Conservation (phyloP, 305 asterid species). For the Fraxinus velutina region DNA sequence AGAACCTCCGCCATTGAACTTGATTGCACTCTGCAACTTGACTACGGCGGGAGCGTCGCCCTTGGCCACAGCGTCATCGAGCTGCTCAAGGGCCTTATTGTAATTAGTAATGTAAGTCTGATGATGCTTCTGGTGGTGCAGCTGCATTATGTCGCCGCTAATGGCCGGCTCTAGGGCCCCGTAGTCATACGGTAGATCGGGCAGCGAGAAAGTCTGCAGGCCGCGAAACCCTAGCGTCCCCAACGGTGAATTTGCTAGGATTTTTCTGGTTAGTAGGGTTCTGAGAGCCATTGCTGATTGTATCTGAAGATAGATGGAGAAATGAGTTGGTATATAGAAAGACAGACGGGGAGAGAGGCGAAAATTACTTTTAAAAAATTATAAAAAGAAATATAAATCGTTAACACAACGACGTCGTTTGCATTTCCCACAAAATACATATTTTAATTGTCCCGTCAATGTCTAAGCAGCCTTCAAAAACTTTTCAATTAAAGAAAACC, state of each 20-base stretch:
- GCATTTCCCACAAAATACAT: not conserved
- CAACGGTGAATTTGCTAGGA: slow-evolving; percentile 27
- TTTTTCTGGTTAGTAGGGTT: slow-evolving; percentile 46
- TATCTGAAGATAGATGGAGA: slow-evolving; percentile 7
- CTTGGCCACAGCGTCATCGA: slow-evolving; percentile 56
- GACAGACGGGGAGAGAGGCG: not conserved
- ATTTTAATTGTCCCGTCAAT: not conserved
- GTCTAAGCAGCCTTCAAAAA: not conserved
- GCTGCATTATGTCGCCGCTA: slow-evolving; percentile 80
- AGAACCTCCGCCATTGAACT: slow-evolving; percentile 90
- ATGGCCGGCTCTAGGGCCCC: slow-evolving; percentile 81
- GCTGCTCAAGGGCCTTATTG: slow-evolving; percentile 81
- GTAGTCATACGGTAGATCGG: slow-evolving; percentile 79
- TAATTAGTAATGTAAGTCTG: slow-evolving; percentile 80
- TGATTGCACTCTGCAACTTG: slow-evolving; percentile 80
- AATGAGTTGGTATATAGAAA: not conserved
- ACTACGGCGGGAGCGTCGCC: slow-evolving; percentile 61
- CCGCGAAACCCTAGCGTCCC: slow-evolving; percentile 52
- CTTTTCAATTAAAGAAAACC: not conserved
- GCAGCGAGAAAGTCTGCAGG: slow-evolving; percentile 62
- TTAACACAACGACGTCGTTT: not conserved
- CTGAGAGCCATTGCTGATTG: slow-evolving; percentile 55
- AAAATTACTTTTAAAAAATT: no score
- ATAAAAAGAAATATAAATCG: not conserved
- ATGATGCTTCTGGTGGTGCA: slow-evolving; percentile 90